A percentile compares a stretch with the other conserved stretches of the same genome.
Evolutionary conservation across 257 asterid species (phyloP).

Genomic region (Scutellaria galericulata): DNA sequence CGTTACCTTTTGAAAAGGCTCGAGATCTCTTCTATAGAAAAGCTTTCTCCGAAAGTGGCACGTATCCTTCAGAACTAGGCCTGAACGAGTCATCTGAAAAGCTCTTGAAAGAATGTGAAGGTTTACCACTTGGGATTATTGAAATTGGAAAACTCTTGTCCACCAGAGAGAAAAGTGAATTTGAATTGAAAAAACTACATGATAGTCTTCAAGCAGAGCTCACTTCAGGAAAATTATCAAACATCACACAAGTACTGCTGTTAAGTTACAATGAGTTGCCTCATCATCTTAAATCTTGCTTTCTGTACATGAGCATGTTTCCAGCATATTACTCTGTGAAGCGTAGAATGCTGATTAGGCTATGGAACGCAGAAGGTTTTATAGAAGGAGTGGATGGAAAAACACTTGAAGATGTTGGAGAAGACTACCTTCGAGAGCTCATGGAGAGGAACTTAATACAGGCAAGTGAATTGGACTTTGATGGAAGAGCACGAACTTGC

Average conservation of each 20-base stretch:
- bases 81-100: not conserved
- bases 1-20: slow-evolving; percentile 29
- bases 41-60: not conserved
- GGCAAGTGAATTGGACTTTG: slow-evolving; percentile 27
- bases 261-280: slow-evolving; percentile 33
- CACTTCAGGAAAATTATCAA: not conserved
- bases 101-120: slow-evolving; percentile 32
- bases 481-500: slow-evolving; percentile 34
- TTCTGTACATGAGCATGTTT: slow-evolving; percentile 29
- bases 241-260: not conserved
- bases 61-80: not conserved
- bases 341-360: slow-evolving; percentile 28
- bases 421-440: slow-evolving; percentile 29
- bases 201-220: slow-evolving; percentile 21
- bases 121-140: slow-evolving; percentile 30
- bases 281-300: not conserved
- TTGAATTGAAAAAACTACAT: not conserved
- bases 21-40: slow-evolving; percentile 15
- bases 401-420: slow-evolving; percentile 34
- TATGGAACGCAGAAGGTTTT: slow-evolving; percentile 38
- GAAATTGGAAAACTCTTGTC: slow-evolving; percentile 29
- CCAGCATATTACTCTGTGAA: slow-evolving; percentile 11
- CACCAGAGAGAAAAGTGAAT: not conserved
- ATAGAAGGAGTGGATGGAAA: not conserved
- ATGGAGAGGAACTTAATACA: slow-evolving; percentile 28